Evolutionary conservation across 805 yeast genomes (phyloP).

Genomic region (Yamadazyma phyllophila): DNA sequence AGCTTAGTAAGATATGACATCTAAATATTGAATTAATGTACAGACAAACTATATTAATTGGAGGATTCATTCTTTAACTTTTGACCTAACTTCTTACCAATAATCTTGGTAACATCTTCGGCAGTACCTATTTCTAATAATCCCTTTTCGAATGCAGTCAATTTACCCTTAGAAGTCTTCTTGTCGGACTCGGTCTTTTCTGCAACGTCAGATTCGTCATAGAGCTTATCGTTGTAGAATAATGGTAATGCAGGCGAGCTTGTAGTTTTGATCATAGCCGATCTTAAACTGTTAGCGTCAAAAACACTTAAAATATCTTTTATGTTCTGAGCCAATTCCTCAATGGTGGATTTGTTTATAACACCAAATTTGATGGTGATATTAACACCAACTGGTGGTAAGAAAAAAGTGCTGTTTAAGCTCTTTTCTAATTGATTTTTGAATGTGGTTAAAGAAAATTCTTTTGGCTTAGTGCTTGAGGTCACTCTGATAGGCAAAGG

Average conservation of each 20-base stretch:
- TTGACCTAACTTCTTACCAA: conserved; percentile 52
- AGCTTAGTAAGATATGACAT: too few species aligned
- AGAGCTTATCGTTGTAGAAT: conserved; percentile 60
- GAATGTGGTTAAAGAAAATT: conserved; percentile 49
- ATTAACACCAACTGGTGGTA: conserved; percentile 73
- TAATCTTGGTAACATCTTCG: conserved; percentile 62
- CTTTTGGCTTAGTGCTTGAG: conserved; percentile 29
- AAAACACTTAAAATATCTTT: conserved; percentile 52
- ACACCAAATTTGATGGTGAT: conserved; percentile 67
- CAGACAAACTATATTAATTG: conserved; percentile 8
- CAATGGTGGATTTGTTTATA: conserved; percentile 33
- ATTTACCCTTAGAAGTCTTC: conserved; percentile 25
- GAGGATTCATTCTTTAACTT: conserved; percentile 10
- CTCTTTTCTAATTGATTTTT: conserved; percentile 58
- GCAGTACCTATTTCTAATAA: conserved; percentile 79
- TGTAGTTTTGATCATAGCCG: conserved; percentile 62
- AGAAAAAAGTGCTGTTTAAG: conserved; percentile 55
- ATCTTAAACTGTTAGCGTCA: conserved; percentile 46
- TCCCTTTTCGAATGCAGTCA: conserved; percentile 68
- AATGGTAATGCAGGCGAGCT: conserved; percentile 84
- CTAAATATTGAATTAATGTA: conserved; percentile 3
- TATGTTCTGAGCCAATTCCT: conserved; percentile 58
- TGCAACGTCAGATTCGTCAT: conserved; percentile 46
- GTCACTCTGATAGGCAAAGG: conserved; percentile 45
- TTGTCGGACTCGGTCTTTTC: conserved; percentile 23